Evolutionary conservation across 1,284 basidiomycete species (phyloP).

Genomic region (Moniliella sp.): DNA sequence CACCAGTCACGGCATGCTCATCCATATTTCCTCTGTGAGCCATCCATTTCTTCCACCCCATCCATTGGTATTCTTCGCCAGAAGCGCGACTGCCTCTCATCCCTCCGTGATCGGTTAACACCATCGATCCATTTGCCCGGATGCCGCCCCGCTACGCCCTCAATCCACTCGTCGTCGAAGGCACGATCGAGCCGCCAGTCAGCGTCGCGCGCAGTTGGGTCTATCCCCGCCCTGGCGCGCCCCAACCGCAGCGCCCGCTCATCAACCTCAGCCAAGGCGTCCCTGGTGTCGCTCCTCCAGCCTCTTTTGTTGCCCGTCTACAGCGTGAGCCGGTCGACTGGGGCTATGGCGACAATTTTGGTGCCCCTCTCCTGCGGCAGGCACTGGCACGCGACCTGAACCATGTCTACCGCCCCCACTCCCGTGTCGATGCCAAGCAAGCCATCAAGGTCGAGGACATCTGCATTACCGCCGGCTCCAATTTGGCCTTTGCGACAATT

Average conservation of each 20-base stretch:
- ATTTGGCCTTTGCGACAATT: slow-evolving; percentile 49
- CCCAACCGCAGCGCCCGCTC: slow-evolving; percentile 4
- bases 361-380: slow-evolving; percentile 43
- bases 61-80: no score
- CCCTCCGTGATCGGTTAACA: no score
- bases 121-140: no score
- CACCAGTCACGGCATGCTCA: no score
- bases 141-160: no score
- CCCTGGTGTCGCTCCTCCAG: slow-evolving; percentile 10
- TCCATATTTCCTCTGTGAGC: no score
- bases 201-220: slow-evolving; percentile 4
- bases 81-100: no score
- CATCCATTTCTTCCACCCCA: no score
- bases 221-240: slow-evolving; percentile 1
- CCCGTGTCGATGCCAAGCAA: slow-evolving; percentile 34
- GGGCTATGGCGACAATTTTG: slow-evolving; percentile 49
- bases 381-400: slow-evolving; percentile 50
- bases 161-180: neutral
- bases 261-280: slow-evolving; percentile 24
- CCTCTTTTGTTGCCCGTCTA: slow-evolving; percentile 3
- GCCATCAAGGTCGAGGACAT: slow-evolving; percentile 17
- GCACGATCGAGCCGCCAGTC: slow-evolving; percentile 3
- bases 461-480: slow-evolving; percentile 46
- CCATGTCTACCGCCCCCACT: slow-evolving; percentile 40
- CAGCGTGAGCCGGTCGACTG: slow-evolving; percentile 11